Evolutionary conservation across 345 rosid species (phyloP).

Genomic region (Eutrema heterophyllum): DNA sequence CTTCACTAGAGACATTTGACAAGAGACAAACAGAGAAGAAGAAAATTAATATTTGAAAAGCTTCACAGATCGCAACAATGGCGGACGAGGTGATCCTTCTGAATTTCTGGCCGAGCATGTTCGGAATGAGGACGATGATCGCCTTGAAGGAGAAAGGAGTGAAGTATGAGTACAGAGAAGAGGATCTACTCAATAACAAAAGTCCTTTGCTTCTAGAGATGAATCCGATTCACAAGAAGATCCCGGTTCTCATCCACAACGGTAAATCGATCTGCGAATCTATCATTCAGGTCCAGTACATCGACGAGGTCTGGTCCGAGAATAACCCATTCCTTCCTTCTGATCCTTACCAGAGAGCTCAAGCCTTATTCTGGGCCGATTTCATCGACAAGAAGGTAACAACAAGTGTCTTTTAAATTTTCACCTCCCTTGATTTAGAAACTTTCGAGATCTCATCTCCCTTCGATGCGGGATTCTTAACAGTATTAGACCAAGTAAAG

Average conservation of each 20-base stretch:
- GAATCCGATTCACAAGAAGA: slow-evolving; percentile 2
- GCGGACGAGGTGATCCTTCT: slow-evolving; percentile 5
- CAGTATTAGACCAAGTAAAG: background rate
- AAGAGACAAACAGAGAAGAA: background rate
- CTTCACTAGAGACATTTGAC: background rate
- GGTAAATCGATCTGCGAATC: slow-evolving; percentile 13
- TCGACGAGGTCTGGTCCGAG: background rate
- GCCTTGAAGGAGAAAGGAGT: background rate
- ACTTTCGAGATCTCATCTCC: too few species aligned
- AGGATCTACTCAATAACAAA: background rate
- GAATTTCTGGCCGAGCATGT: slow-evolving; percentile 3
- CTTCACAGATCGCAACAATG: background rate
- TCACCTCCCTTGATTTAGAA: background rate
- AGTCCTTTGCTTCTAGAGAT: background rate
- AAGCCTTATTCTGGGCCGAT: slow-evolving; percentile 3
- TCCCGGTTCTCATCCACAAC: slow-evolving; percentile 7
- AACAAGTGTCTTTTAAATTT: background rate
- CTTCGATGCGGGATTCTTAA: too few species aligned
- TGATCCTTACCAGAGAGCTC: slow-evolving; percentile 3
- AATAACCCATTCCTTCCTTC: background rate
- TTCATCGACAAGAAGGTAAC: slow-evolving; percentile 17
- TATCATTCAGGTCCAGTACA: background rate
- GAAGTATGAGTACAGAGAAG: background rate
- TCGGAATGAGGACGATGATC: background rate
- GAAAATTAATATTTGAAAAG: background rate